These are phyloP conservation scores for Xylariaceae sp. DNA, from an alignment of 2,329 filamentous ascomycete species.

Conservation along the genomic window DNA sequence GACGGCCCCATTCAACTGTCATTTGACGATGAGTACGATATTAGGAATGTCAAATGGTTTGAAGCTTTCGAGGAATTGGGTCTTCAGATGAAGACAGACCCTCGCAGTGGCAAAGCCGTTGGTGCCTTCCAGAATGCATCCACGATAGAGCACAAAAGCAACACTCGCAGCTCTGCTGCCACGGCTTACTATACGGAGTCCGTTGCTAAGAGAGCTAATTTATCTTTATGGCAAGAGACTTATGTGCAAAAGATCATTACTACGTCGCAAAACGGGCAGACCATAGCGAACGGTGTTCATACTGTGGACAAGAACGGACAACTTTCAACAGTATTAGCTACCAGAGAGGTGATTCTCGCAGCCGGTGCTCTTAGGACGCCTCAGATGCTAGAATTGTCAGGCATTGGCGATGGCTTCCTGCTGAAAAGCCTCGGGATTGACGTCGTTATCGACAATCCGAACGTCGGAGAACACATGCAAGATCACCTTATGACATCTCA, in stretches of 20 bases:
- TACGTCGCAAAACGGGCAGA: slow-evolving; percentile 14
- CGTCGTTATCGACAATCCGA: slow-evolving; percentile 35
- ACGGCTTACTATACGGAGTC: slow-evolving; percentile 31
- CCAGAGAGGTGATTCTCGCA: slow-evolving; percentile 36
- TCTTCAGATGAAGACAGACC: slow-evolving; percentile 28
- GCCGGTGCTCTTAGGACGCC: slow-evolving; percentile 35
- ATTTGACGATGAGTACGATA: slow-evolving; percentile 29
- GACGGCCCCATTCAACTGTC: slow-evolving; percentile 34
- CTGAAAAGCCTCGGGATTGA: slow-evolving; percentile 31
- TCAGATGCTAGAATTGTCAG: slow-evolving; percentile 31
- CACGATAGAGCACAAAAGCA: slow-evolving; percentile 27
- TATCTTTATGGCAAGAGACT: slow-evolving; percentile 30
- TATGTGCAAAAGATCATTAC: slow-evolving; percentile 30
- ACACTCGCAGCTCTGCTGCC: slow-evolving; percentile 28
- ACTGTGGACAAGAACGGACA: slow-evolving; percentile 21
- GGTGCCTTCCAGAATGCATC: slow-evolving; percentile 30
- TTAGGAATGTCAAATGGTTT: slow-evolving; percentile 33
- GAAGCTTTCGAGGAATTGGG: slow-evolving; percentile 31
- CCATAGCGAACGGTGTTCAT: slow-evolving; percentile 31
- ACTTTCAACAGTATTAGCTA: slow-evolving; percentile 8
- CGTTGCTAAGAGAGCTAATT: slow-evolving; percentile 28
- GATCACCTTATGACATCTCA: slow-evolving; percentile 36
- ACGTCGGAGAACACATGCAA: slow-evolving; percentile 42
- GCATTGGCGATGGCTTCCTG: slow-evolving; percentile 27
- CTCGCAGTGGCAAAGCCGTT: slow-evolving; percentile 24